Conservation (phyloP, 2,329 filamentous ascomycete species). For the Trichoderma sp. region DNA sequence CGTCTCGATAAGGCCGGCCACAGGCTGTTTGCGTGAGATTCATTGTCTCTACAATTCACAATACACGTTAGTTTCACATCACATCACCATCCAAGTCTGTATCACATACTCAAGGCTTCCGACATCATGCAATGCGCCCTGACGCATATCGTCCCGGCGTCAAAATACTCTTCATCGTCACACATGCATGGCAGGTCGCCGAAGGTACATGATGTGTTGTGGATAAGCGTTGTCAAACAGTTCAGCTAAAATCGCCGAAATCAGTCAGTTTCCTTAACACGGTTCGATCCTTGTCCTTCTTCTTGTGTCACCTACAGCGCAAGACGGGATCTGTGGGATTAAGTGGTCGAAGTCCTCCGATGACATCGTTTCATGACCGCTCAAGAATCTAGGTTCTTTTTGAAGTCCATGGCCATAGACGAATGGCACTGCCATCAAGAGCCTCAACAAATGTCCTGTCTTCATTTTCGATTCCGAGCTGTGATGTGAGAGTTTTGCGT, state of each 20-base stretch:
- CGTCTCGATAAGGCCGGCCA: slow-evolving; percentile 1
- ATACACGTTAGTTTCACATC: not conserved
- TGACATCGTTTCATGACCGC: not conserved
- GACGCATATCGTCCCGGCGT: not conserved
- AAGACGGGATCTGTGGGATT: not conserved
- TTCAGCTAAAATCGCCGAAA: not conserved
- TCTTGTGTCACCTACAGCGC: not conserved
- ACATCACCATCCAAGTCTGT: not conserved
- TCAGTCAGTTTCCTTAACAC: not conserved
- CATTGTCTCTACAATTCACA: not conserved
- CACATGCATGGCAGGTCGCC: slow-evolving; percentile 4
- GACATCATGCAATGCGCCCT: not conserved
- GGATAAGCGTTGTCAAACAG: not conserved
- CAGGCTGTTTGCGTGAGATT: slow-evolving; percentile 12
- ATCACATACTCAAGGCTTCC: not conserved
- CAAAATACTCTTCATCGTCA: not conserved
- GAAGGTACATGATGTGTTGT: not conserved
- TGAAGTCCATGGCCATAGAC: not conserved
- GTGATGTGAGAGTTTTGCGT: not conserved
- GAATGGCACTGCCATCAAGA: not conserved
- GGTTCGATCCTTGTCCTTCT: not conserved
- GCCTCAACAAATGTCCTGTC: not conserved
- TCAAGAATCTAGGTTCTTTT: not conserved
- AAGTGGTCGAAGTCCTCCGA: not conserved
- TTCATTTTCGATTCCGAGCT: not conserved